Conservation (phyloP, 441 rosid species). For the Capsella rubella region DNA sequence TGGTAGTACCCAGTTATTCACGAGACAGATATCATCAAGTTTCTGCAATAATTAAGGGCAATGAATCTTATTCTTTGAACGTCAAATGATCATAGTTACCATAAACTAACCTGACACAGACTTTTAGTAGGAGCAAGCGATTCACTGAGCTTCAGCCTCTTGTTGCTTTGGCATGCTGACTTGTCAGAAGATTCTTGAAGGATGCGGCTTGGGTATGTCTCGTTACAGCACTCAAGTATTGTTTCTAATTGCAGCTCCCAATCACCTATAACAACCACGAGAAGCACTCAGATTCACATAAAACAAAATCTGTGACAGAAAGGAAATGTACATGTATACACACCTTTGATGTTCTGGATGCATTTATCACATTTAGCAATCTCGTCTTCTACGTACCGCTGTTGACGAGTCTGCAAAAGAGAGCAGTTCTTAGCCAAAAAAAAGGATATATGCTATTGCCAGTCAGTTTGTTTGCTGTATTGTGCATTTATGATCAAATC, state of each 20-base stretch:
- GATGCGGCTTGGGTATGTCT: constrained; percentile 36
- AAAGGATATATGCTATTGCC: not conserved
- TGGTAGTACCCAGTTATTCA: constrained; percentile 73
- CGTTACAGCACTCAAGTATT: constrained; percentile 58
- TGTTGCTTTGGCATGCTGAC: constrained; percentile 34
- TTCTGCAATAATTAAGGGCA: constrained; percentile 50
- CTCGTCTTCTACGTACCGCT: constrained; percentile 67
- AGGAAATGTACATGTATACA: constrained; percentile 7
- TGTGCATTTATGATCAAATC: constrained; percentile 24
- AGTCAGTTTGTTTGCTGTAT: constrained; percentile 20
- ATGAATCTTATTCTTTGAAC: not conserved
- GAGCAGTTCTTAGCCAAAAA: not conserved
- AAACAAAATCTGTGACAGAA: constrained; percentile 31
- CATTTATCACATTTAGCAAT: constrained; percentile 69
- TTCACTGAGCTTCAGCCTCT: constrained; percentile 46
- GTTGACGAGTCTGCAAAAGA: constrained; percentile 68
- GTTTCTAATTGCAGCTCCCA: constrained; percentile 59
- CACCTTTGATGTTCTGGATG: constrained; percentile 64
- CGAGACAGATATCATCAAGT: constrained; percentile 64
- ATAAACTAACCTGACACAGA: constrained; percentile 65
- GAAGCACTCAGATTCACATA: constrained; percentile 15
- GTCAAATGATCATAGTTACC: constrained; percentile 3
- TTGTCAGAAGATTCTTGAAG: constrained; percentile 45
- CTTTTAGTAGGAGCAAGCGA: constrained; percentile 43
- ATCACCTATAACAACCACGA: constrained; percentile 52